Base-by-base conservation (phyloP, 805 yeast species). In the Candida berthetii region DNA sequence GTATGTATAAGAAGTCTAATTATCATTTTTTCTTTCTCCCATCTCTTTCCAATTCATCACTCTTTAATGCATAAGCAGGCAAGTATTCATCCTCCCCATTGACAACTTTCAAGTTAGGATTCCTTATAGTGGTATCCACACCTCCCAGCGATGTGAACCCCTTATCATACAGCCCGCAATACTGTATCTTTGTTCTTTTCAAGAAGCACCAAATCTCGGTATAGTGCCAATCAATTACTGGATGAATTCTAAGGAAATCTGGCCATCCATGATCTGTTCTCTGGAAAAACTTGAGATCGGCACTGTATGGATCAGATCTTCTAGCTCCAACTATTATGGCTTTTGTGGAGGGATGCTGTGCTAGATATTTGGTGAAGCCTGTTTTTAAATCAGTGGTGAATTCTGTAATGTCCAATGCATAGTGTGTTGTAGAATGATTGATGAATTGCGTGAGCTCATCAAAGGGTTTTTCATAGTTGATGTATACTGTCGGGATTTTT, bases 91-190 rank as follows among this genome's bases (percentile, higher is more conserved):
- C 58, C 18, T 51, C 48, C 9, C 8, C 6, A 7, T 57, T 58
- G 19, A 51, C 48, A 3, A 41, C 36, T 22, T 50, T 52, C 38
- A 85, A 58, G 42, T 65, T 69, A 11, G 95, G 96, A 57, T 93
- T 93, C 28, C 75, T 78, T 2, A 72, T 52, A 0, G 99, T 91
- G 35, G 78, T 74, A 42, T 74, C 64, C 1, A 78, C 65, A 0
- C 96, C 93, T 3, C 99, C 99, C 16, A 93, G 62, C 1, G 96
- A 86, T 1, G 99, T 90, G 55, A 83, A 93, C 0, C 99, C 99
- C 31, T 50, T 42, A 49, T 85, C 95, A 54, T 93, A 93, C 42
- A 93, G 64, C 2, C 57, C 52, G 58, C 98, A 91, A 58, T 91
- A 89, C 3, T 72, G 71, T 34, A 82, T 71, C n/a, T 71, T 56